phyloP scores from a whole-genome alignment of 305 asterid genomes.

The Fraxinus ornus region DNA sequence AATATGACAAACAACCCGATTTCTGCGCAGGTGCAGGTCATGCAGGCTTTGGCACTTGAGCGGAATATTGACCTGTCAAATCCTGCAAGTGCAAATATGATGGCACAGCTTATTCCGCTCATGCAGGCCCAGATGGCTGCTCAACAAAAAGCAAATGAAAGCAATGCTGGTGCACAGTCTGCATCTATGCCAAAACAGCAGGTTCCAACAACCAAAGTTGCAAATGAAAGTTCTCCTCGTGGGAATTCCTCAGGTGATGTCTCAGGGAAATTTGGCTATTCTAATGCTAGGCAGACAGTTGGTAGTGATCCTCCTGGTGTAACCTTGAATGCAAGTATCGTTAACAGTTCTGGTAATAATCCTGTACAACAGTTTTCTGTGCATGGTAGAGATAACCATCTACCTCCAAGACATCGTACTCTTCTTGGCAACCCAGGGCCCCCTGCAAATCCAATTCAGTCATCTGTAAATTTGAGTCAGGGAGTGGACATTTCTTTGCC shows the following conservation, averaged over 20 bases:
- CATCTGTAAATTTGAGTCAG: constrained; percentile 58
- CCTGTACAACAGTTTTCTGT: constrained; percentile 59
- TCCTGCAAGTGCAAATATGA: constrained; percentile 78
- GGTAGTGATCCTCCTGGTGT: constrained; percentile 51
- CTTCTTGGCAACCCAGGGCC: constrained; percentile 62
- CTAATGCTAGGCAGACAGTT: constrained; percentile 71
- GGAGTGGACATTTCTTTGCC: constrained; percentile 52
- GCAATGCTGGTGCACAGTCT: constrained; percentile 50
- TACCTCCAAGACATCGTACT: constrained; percentile 75
- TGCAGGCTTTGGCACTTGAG: constrained; percentile 89
- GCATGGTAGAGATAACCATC: constrained; percentile 67
- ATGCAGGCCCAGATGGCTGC: constrained; percentile 84
- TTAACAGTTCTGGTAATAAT: constrained; percentile 45
- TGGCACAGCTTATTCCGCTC: constrained; percentile 73
- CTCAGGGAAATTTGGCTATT: constrained; percentile 55
- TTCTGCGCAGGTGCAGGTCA: constrained; percentile 83
- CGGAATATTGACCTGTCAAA: constrained; percentile 85
- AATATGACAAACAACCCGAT: constrained; percentile 58
- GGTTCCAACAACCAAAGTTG: constrained; percentile 59
- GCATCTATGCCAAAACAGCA: constrained; percentile 60
- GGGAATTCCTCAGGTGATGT: constrained; percentile 61
- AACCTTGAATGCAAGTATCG: constrained; percentile 43
- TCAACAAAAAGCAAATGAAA: constrained; percentile 73
- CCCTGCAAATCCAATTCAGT: constrained; percentile 48
- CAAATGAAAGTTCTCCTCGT: constrained; percentile 76